phyloP scores from a whole-genome alignment of 768 basidiomycete genomes.

The Leccinum obscurum region DNA sequence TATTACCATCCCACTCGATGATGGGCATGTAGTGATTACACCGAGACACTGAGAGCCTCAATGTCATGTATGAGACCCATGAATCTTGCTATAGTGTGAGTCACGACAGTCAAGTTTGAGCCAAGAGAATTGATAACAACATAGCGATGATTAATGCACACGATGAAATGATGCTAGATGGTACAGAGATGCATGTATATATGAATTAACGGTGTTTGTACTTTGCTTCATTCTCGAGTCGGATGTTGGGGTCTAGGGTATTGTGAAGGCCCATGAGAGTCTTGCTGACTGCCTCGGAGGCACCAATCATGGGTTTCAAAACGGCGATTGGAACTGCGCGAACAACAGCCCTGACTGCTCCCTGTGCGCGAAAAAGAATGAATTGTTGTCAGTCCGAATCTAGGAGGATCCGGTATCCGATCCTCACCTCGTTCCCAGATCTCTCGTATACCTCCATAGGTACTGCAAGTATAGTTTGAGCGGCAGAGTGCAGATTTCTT shows the following conservation, averaged over 20 bases:
- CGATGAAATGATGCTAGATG: conserved; percentile 17
- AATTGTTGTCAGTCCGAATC: background rate
- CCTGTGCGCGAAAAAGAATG: conserved; percentile 49
- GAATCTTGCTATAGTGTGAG: background rate
- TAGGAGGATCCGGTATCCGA: background rate
- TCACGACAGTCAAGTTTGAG: background rate
- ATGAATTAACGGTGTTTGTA: conserved; percentile 76
- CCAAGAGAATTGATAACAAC: background rate
- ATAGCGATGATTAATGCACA: conserved; percentile 13
- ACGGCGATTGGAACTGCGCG: conserved; percentile 98
- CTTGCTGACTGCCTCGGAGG: conserved; percentile 95
- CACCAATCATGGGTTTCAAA: conserved; percentile 96
- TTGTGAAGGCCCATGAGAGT: conserved; percentile 93
- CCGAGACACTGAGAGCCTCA: conserved; percentile 19
- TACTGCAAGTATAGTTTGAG: conserved; percentile 96
- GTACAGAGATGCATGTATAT: conserved; percentile 21
- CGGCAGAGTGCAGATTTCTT: conserved; percentile 87
- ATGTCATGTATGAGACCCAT: background rate
- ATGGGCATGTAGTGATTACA: conserved; percentile 30
- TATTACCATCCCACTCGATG: conserved; percentile 32
- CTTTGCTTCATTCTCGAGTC: conserved; percentile 86
- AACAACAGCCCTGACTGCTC: conserved; percentile 90
- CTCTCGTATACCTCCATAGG: conserved; percentile 99
- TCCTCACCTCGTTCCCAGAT: conserved; percentile 81
- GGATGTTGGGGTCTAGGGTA: conserved; percentile 82